Evolutionary conservation across 768 basidiomycete species (phyloP), one percentile per base, ranked within the genome.

Genomic region (Rhizopogon vulgaris): DNA sequence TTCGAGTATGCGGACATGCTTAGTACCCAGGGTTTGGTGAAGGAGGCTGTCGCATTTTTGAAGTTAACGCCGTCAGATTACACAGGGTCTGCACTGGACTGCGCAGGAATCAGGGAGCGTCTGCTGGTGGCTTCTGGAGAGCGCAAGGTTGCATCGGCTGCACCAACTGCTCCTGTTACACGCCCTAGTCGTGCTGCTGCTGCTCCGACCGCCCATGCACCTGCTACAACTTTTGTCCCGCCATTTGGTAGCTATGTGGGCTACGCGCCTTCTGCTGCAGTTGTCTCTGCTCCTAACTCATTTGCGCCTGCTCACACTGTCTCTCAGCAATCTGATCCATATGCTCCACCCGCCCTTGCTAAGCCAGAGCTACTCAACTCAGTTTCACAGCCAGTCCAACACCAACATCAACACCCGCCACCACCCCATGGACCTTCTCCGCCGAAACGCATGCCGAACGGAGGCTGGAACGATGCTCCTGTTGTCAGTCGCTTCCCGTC

Each of bases 1-100:
- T 84, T 90, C 62, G 96, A 98, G 68, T 99, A 98, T 60, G 93
- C 95, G 3, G 91, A 96, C 57, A 72, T 97, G 48, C 77, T 99
- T 24, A 89, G 89, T 6, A 79, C 85, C 0, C 95, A 98, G 63
- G 94, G 94, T n/a, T 77, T 94, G 17, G 72, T 94, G 45, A 79
- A 84, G 58, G 84, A 94, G 51, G 94, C 94, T 0, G 78, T 84
- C 22, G 74, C 76, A 38, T 95, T 91, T 68, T 70, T 96, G 65
- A 79, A 82, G 60, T 70, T 90, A 58, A 91, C 85, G 0, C 96
- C 96, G 1, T 59, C 70, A 10, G 84, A 82, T 47, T 98, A 96
- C 69, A 78, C 80, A 42, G 87, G 87, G 5, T 73, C 79, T 3
- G 70, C 72, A 4, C 53, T 71, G 49, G 67, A 78, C 59, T 71